Percentiles rank a stretch among this genome's conserved stretches.
Evolutionary conservation across 352 stramenopile genomes (phyloP).

Genomic region (Phytophthora pisi): DNA sequence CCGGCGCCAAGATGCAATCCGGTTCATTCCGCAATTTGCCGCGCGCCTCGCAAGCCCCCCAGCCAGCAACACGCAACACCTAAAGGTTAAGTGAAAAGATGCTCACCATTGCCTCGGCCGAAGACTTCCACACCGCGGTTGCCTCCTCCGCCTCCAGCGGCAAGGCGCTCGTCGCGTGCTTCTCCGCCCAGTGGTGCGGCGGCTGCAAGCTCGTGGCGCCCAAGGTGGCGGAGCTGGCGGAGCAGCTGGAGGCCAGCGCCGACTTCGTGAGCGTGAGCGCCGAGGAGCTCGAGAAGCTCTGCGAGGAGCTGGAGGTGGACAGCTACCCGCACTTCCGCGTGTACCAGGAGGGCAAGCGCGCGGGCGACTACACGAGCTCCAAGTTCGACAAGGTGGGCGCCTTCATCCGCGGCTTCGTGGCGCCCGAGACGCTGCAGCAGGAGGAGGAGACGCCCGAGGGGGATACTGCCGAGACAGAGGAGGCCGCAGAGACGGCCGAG

Average conservation of each 20-base stretch:
- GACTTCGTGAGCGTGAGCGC: constrained; percentile 61
- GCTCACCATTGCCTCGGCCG: constrained; percentile 39
- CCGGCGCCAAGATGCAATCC: neutral
- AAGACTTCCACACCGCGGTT: constrained; percentile 51
- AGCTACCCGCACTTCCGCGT: constrained; percentile 80
- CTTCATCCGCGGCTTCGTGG: constrained; percentile 37
- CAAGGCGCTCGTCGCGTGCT: constrained; percentile 54
- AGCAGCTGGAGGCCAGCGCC: constrained; percentile 36
- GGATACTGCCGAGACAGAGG: neutral
- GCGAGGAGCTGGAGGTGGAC: constrained; percentile 75
- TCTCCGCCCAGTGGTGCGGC: constrained; percentile 71
- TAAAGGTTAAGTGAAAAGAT: constrained; percentile 24
- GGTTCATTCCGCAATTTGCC: constrained; percentile 39
- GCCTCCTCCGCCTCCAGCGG: constrained; percentile 20
- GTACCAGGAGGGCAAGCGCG: constrained; percentile 62
- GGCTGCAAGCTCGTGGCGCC: constrained; percentile 70
- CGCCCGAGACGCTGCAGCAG: constrained; percentile 12
- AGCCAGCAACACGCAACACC: neutral
- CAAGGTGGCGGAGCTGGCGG: constrained; percentile 53
- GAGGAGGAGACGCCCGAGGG: neutral
- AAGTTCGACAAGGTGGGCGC: constrained; percentile 72
- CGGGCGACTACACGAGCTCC: constrained; percentile 71
- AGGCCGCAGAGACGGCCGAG: too few relatives aligned
- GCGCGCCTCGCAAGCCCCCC: constrained; percentile 5
- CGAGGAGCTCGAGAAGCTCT: constrained; percentile 67